phyloP scores from a whole-genome alignment of 2,329 filamentous ascomycete species.

The Penicillium sp. region DNA sequence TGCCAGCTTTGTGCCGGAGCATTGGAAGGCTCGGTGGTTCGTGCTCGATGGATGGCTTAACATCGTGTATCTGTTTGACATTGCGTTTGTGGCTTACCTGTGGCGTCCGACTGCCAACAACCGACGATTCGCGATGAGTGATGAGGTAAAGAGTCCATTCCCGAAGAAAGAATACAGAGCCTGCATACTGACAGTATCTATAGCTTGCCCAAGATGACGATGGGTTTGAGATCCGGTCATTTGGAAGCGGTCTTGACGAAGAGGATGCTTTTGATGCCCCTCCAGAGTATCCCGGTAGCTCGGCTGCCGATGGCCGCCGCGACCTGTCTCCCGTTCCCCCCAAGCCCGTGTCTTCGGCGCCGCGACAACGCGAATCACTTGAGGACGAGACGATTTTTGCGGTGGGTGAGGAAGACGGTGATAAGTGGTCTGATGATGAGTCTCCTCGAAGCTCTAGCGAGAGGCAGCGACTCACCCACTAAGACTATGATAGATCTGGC shows the following conservation, averaged over 20 bases:
- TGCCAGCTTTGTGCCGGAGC: slow-evolving; percentile 89
- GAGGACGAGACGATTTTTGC: slow-evolving; percentile 97
- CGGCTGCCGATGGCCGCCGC: slow-evolving; percentile 34
- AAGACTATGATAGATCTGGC: slow-evolving; percentile 27
- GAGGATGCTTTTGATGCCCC: slow-evolving; percentile 55
- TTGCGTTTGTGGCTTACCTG: slow-evolving; percentile 89
- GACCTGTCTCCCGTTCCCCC: slow-evolving; percentile 49
- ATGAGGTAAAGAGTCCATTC: slow-evolving; percentile 65
- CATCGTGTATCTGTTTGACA: slow-evolving; percentile 91
- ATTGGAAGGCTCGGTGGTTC: slow-evolving; percentile 98
- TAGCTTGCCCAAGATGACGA: slow-evolving; percentile 96
- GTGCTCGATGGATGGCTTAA: slow-evolving; percentile 97
- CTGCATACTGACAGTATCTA: slow-evolving; percentile 33
- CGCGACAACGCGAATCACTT: slow-evolving; percentile 63
- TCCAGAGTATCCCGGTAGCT: slow-evolving; percentile 39
- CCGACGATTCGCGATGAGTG: slow-evolving; percentile 96
- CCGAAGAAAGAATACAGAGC: neutral
- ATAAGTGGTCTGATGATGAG: slow-evolving; percentile 76
- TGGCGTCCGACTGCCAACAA: slow-evolving; percentile 98
- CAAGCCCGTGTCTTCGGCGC: slow-evolving; percentile 56
- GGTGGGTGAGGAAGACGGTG: slow-evolving; percentile 76
- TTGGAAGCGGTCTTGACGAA: slow-evolving; percentile 75
- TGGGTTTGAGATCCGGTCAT: slow-evolving; percentile 93
- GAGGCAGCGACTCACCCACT: slow-evolving; percentile 55
- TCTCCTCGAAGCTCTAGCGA: slow-evolving; percentile 55